phyloP scores from a whole-genome alignment of 2,329 filamentous ascomycete genomes.

The Fusarium nygamai region DNA sequence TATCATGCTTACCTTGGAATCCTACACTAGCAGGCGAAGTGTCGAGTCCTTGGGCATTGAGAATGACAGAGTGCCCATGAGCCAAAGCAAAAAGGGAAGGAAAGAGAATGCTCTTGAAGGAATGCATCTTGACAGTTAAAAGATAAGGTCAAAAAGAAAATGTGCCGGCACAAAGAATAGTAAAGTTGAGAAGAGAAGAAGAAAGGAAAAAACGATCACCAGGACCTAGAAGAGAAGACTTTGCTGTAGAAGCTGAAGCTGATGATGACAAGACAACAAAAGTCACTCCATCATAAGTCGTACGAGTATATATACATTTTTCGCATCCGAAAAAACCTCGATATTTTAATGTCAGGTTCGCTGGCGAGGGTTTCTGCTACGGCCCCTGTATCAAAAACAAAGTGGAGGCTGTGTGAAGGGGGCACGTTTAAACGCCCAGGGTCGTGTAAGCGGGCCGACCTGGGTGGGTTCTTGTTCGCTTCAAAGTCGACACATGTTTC shows the following conservation, averaged over 20 bases:
- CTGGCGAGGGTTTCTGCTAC: slow-evolving; percentile 30
- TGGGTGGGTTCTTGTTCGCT: slow-evolving; percentile 10
- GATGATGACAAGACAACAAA: slow-evolving; percentile 19
- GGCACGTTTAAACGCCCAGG: slow-evolving; percentile 5
- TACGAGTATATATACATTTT: slow-evolving; percentile 31
- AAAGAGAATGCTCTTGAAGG: slow-evolving; percentile 22
- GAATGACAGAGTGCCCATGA: slow-evolving; percentile 56
- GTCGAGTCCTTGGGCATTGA: slow-evolving; percentile 56
- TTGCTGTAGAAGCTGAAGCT: slow-evolving; percentile 31
- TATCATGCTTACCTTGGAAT: slow-evolving; percentile 55
- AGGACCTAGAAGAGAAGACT: slow-evolving; percentile 34
- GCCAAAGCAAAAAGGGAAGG: slow-evolving; percentile 30
- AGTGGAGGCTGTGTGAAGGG: slow-evolving; percentile 32
- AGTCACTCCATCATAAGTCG: neutral
- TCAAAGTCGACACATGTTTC: slow-evolving; percentile 34
- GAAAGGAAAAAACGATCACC: slow-evolving; percentile 35
- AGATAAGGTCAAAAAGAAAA: neutral
- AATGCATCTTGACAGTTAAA: slow-evolving; percentile 32
- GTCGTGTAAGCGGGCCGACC: slow-evolving; percentile 1
- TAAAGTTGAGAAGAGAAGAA: slow-evolving; percentile 1
- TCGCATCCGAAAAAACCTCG: neutral
- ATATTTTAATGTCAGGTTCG: neutral
- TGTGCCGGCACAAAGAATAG: slow-evolving; percentile 37
- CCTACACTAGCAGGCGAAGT: slow-evolving; percentile 60
- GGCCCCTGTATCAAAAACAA: slow-evolving; percentile 32